phyloP scores from a whole-genome alignment of 768 basidiomycete species.

The Russula brevipes region DNA sequence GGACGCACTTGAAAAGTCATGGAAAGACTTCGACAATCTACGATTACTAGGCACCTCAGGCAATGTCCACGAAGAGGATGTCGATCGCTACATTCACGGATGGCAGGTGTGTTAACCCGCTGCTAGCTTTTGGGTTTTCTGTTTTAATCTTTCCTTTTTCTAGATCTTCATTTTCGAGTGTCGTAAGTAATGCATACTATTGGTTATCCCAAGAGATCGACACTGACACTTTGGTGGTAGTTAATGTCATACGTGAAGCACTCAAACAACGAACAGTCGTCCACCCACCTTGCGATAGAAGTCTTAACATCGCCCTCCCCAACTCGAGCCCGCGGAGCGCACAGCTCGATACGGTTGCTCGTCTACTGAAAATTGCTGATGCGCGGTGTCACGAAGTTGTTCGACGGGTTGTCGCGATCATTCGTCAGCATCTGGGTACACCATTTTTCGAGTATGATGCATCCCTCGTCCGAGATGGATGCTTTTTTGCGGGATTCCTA shows the following conservation, averaged over 20 bases:
- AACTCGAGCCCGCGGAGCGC: conserved; percentile 25
- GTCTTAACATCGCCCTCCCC: conserved; percentile 21
- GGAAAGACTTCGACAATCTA: conserved; percentile 76
- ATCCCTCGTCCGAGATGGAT: conserved; percentile 81
- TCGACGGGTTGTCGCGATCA: conserved; percentile 43
- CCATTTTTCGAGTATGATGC: conserved; percentile 80
- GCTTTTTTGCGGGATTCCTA: conserved; percentile 79
- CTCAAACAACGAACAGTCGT: conserved; percentile 56
- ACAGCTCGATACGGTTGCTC: conserved; percentile 31
- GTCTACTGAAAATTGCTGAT: conserved; percentile 41
- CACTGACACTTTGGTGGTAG: conserved; percentile 32
- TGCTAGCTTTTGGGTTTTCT: conserved; percentile 7
- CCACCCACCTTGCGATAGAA: conserved; percentile 23
- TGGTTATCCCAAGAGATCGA: conserved; percentile 17
- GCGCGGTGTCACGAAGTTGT: conserved; percentile 43
- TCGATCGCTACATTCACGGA: conserved; percentile 67
- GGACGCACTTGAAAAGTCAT: conserved; percentile 74
- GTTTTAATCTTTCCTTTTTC: conserved; percentile 22
- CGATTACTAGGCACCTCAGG: conserved; percentile 40
- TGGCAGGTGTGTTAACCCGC: conserved; percentile 63
- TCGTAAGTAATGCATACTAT: conserved; percentile 44
- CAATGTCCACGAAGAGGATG: conserved; percentile 45
- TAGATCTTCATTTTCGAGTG: conserved; percentile 90
- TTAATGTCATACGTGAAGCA: conserved; percentile 82
- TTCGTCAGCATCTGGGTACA: conserved; percentile 45